Evolutionary conservation across 225 moss, liverwort and hornwort species (phyloP), one percentile per base, ranked within the genome.

Genomic region (Polytrichum formosum): DNA sequence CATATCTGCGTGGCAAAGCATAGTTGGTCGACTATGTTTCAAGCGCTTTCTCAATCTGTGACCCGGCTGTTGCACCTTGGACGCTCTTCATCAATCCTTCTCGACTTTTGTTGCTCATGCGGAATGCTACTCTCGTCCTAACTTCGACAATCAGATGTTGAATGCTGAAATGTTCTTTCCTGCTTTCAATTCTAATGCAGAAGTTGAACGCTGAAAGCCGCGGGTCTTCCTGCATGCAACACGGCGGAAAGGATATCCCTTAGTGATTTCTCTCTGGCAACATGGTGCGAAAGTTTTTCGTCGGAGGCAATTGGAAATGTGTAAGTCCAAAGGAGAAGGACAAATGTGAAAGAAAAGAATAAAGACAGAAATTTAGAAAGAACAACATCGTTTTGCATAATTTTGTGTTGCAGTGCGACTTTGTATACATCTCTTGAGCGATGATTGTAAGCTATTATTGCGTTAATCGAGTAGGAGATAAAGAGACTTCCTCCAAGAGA

Each of bases 291-390:
- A 97, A 90, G 75, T 92, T 97, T 46, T 94, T 97, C 30, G 93
- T 97, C 8, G 96, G 96, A 19, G 96, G 86, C 23, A 97, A 97
- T 75, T 97, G 96, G 96, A 97, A 97, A 86, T 97, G 96, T 74
- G 96, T 96, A 55, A 75, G 93, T 79, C 21, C 56, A 7, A 35
- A 33, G 33, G 33, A 7, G 33, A 33, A 37, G 37, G 37, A 46
- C 10, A 46, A 16, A 13, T 46, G 13, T 18, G 28, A 23, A 20
- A 8, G 17, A 22, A 22, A 19, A 7, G 17, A 23, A 9, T 64
- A 5, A 0, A 7, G 21, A n/a, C 26, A 9, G 60, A 61, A 61
- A 26, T n/a, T 26, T 61, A n/a, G 60, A 21, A 61, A 61, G 60
- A 13, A 22, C 7, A 22, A 61, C 26, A n/a, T 61, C 60, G 4